Percentiles rank a stretch among this genome's conserved stretches.
These are phyloP conservation scores for Epichloe amarillans DNA, from an alignment of 2,329 filamentous ascomycete genomes.

Conservation along the genomic window DNA sequence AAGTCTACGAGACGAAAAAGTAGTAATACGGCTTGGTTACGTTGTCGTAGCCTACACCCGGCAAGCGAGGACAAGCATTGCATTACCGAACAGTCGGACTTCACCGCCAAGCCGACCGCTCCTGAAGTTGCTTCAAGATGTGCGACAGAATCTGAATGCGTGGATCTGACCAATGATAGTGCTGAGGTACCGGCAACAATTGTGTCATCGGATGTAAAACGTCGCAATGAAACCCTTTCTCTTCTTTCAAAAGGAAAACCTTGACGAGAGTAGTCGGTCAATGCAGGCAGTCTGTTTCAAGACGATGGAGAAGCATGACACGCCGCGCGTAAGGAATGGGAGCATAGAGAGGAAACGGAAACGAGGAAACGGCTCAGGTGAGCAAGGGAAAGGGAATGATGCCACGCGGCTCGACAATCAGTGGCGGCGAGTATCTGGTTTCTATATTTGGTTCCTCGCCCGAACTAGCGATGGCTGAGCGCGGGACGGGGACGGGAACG, in stretches of 20 bases:
- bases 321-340: too few species aligned
- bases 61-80: background rate
- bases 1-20: background rate
- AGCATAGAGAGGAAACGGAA: too few species aligned
- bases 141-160: background rate
- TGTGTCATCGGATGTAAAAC: background rate
- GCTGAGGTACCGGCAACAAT: background rate
- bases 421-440: background rate
- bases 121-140: background rate
- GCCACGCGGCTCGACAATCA: background rate
- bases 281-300: too few species aligned
- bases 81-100: background rate
- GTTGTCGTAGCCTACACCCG: too few species aligned
- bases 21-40: background rate
- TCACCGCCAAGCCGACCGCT: background rate
- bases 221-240: background rate
- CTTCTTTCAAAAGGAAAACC: background rate
- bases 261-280: background rate
- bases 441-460: slow-evolving; percentile 2
- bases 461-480: slow-evolving; percentile 5
- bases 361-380: too few species aligned
- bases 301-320: too few species aligned
- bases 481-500: too few species aligned
- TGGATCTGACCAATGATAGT: background rate
- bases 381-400: background rate